Evolutionary conservation across 2,329 filamentous ascomycete species (phyloP).

Genomic region (Ophiosphaerella korrae): DNA sequence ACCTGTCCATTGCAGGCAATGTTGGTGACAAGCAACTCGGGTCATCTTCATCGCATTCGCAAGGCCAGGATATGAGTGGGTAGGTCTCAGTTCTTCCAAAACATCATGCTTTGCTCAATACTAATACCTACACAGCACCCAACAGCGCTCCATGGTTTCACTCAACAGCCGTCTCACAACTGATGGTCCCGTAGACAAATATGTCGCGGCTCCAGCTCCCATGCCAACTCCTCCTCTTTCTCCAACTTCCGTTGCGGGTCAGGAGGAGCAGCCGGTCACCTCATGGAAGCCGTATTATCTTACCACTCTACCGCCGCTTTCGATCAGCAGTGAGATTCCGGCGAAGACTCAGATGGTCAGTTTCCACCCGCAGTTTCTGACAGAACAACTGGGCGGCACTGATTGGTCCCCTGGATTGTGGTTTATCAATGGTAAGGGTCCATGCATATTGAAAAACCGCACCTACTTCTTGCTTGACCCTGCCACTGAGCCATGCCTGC

Average conservation of each 20-base stretch:
- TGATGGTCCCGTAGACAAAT: conserved; percentile 25
- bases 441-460: conserved; percentile 37
- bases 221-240: conserved; percentile 16
- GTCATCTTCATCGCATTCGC: conserved; percentile 25
- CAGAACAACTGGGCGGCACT: conserved; percentile 42
- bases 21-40: conserved; percentile 6
- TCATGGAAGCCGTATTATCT: conserved; percentile 48
- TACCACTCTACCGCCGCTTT: conserved; percentile 32
- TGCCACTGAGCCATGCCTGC: conserved; percentile 49
- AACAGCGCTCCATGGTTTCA: conserved; percentile 3
- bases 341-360: conserved; percentile 25
- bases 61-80: conserved; percentile 2
- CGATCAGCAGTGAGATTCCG: conserved; percentile 25
- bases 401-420: conserved; percentile 50
- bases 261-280: conserved; percentile 15
- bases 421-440: conserved; percentile 33
- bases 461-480: conserved; percentile 51
- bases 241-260: conserved; percentile 8
- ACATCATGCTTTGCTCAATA: conserved; percentile 1
- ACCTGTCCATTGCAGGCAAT: conserved; percentile 5
- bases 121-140: conserved; percentile 1
- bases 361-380: conserved; percentile 49
- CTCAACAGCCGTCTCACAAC: conserved; percentile 17
- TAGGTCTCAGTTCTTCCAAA: conserved; percentile 1
- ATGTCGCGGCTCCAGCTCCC: conserved; percentile 7